These are phyloP conservation scores for Craterostigma plantagineum DNA, from an alignment of 257 asterid species.

Conservation along the genomic window DNA sequence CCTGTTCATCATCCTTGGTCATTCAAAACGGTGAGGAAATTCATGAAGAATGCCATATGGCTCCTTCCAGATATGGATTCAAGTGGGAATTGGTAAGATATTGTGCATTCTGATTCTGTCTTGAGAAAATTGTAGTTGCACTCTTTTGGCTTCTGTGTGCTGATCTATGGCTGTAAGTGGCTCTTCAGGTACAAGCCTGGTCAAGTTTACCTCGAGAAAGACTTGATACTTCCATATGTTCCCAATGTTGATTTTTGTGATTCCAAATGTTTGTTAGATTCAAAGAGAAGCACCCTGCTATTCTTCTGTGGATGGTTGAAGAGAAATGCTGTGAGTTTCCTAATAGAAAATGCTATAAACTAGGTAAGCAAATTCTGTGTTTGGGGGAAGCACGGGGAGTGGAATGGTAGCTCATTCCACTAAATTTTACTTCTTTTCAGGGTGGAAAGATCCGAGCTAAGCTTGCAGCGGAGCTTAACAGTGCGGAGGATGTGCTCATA, in stretches of 20 bases:
- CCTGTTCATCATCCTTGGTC: conserved; percentile 99
- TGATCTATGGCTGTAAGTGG: conserved; percentile 7
- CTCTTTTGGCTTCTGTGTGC: neutral
- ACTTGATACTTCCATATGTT: conserved; percentile 88
- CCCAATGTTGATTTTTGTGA: conserved; percentile 80
- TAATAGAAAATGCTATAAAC: neutral
- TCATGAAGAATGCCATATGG: conserved; percentile 89
- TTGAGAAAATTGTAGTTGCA: neutral
- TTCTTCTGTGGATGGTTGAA: conserved; percentile 94
- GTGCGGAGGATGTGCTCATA: conserved; percentile 57
- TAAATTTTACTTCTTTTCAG: conserved; percentile 24
- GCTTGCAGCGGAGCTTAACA: conserved; percentile 58
- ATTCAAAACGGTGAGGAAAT: conserved; percentile 81
- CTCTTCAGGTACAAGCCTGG: conserved; percentile 92
- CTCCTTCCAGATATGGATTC: conserved; percentile 99
- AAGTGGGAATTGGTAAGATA: conserved; percentile 81
- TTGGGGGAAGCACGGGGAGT: neutral
- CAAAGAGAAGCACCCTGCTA: conserved; percentile 61
- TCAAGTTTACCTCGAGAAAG: conserved; percentile 96
- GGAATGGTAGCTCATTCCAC: neutral
- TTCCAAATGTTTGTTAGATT: conserved; percentile 53
- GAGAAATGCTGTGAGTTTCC: conserved; percentile 75
- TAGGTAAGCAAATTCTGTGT: neutral
- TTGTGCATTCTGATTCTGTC: conserved; percentile 5
- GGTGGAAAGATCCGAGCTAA: conserved; percentile 96